A percentile compares a stretch with the other conserved stretches of the same genome.
These are phyloP conservation scores for Brassica carinata DNA, from an alignment of 345 rosid species.

Conservation along the genomic window DNA sequence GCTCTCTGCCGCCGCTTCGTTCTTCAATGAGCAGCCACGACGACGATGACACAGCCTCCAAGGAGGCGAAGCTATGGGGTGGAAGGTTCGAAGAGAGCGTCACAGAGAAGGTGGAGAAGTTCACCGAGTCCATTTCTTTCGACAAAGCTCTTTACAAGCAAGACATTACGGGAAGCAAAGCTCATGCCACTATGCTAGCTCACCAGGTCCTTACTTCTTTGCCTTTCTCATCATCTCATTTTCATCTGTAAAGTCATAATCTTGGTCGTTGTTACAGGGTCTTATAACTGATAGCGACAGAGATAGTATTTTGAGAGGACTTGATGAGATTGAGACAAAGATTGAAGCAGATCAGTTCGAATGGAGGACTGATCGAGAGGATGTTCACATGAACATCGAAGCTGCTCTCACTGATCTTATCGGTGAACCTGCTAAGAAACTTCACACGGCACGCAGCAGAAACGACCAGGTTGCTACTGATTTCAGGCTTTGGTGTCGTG, in stretches of 20 bases:
- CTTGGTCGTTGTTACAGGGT: conserved; percentile 48
- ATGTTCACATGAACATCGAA: conserved; percentile 98
- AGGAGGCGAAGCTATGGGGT: conserved; percentile 93
- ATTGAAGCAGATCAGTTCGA: conserved; percentile 68
- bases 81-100: conserved; percentile 94
- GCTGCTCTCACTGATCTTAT: conserved; percentile 89
- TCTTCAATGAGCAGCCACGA: conserved; percentile 45
- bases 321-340: conserved; percentile 65
- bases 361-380: conserved; percentile 95
- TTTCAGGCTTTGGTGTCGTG: conserved; percentile 91
- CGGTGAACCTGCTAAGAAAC: conserved; percentile 98
- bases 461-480: conserved; percentile 93
- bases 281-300: conserved; percentile 62
- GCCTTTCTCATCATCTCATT: too few species aligned
- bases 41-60: conserved; percentile 44
- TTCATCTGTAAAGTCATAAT: background rate
- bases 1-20: conserved; percentile 39
- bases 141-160: conserved; percentile 85
- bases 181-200: conserved; percentile 95
- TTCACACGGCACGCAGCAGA: conserved; percentile 90
- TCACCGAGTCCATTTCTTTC: conserved; percentile 88
- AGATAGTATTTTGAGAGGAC: conserved; percentile 71
- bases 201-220: conserved; percentile 52
- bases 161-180: conserved; percentile 90
- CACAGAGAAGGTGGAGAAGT: conserved; percentile 76